Percentiles rank a stretch among this genome's conserved stretches.
These are phyloP conservation scores for Neonectria magnoliae DNA, from an alignment of 2,329 filamentous ascomycete genomes.

Conservation along the genomic window DNA sequence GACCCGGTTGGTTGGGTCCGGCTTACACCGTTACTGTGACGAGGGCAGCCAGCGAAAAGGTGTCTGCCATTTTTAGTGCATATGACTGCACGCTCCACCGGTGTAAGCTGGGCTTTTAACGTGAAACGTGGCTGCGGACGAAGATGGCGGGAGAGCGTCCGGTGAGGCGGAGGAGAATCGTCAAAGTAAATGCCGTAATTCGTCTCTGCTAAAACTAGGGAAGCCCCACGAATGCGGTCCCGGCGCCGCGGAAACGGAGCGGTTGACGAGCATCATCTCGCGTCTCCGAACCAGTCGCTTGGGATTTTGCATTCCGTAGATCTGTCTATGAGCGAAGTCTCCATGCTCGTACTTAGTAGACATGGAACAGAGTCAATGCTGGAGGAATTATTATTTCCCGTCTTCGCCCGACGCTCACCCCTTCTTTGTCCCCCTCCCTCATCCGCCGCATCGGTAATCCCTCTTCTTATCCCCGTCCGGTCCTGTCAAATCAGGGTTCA, in stretches of 20 bases:
- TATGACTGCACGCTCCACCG: background rate
- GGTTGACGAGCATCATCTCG: background rate
- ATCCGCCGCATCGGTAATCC: slow-evolving; percentile 11
- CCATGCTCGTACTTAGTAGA: too few species aligned
- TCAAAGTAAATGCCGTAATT: background rate
- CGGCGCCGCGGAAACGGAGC: slow-evolving; percentile 13
- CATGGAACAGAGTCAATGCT: too few species aligned
- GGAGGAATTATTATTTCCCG: background rate
- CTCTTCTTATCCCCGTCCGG: slow-evolving; percentile 11
- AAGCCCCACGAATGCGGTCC: background rate
- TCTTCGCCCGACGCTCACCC: background rate
- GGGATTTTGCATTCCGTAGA: background rate
- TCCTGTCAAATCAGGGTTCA: background rate
- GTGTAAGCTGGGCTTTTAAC: background rate
- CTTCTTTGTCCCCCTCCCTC: background rate
- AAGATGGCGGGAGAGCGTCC: too few species aligned
- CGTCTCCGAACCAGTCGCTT: slow-evolving; percentile 22
- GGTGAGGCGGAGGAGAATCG: background rate
- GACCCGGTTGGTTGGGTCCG: slow-evolving; percentile 4
- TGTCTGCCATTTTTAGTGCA: background rate
- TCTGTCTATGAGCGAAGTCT: too few species aligned
- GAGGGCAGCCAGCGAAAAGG: background rate
- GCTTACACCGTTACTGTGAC: slow-evolving; percentile 12
- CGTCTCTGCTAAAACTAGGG: background rate
- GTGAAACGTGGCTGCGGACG: too few species aligned